Evolutionary conservation across 129 eudicot species (phyloP).

Genomic region (Scalesia atractyloides): DNA sequence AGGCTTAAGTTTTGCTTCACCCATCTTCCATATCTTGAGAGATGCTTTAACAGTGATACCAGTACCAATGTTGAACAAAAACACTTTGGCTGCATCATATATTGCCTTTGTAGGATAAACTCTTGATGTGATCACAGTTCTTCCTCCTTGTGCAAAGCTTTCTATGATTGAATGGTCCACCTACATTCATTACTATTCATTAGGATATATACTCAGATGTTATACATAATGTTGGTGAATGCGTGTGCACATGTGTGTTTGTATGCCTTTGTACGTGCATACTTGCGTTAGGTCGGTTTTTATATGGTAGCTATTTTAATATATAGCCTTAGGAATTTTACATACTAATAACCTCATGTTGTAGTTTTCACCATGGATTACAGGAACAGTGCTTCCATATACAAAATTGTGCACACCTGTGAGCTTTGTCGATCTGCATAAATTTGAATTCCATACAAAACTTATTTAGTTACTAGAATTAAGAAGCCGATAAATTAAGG

Average conservation of each 20-base stretch:
- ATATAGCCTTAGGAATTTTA: conserved; percentile 6
- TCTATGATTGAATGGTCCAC: conserved; percentile 84
- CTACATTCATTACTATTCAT: conserved; percentile 23
- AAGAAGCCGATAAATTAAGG: not conserved
- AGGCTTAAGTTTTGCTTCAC: conserved; percentile 40
- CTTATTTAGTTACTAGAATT: no score
- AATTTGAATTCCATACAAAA: not conserved
- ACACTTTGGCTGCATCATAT: conserved; percentile 56
- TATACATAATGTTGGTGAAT: no score
- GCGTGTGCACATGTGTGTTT: not conserved
- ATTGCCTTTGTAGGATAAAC: conserved; percentile 49
- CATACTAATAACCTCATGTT: conserved; percentile 76
- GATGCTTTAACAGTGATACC: conserved; percentile 58
- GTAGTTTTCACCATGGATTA: conserved; percentile 69
- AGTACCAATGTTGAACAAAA: conserved; percentile 77
- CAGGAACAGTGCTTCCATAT: conserved; percentile 78
- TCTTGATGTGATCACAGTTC: no score
- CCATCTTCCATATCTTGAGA: conserved; percentile 64
- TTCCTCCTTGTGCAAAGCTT: no score
- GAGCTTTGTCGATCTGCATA: conserved; percentile 69
- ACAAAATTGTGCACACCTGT: conserved; percentile 54
- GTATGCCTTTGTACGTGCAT: not conserved
- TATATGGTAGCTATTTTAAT: not conserved
- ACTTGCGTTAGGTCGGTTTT: not conserved
- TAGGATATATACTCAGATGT: conserved; percentile 8